phyloP scores from a whole-genome alignment of 2,329 filamentous ascomycete genomes.

The Neofusicoccum laricinum region DNA sequence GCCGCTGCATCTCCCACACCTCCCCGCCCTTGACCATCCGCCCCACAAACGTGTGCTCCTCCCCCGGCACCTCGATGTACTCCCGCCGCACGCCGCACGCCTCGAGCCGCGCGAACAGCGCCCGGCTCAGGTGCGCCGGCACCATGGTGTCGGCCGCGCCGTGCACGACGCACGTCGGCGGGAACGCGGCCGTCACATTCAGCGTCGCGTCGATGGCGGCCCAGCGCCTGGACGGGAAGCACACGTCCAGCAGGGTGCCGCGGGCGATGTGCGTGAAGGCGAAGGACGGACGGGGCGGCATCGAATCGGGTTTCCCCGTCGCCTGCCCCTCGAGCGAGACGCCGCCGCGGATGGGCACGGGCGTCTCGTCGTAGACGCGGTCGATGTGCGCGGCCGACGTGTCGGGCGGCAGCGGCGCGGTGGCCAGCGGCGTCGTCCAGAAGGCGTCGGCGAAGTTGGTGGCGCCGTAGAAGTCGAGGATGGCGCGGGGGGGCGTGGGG shows the following conservation, averaged over 20 bases:
- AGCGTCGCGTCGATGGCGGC: conserved; percentile 33
- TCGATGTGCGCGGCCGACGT: conserved; percentile 32
- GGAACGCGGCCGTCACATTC: conserved; percentile 30
- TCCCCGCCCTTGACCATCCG: conserved; percentile 40
- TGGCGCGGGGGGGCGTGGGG: neutral
- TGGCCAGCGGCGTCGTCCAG: conserved; percentile 36
- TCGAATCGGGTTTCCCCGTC: too few relatives aligned
- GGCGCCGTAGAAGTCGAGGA: conserved; percentile 35
- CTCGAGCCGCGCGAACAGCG: conserved; percentile 26
- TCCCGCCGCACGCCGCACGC: conserved; percentile 33
- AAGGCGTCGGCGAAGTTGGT: conserved; percentile 36
- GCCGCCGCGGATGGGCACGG: conserved; percentile 38
- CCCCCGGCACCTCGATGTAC: conserved; percentile 38
- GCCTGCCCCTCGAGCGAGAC: conserved; percentile 43
- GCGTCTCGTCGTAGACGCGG: conserved; percentile 35
- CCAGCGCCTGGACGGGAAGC: conserved; percentile 22
- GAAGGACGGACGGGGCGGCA: conserved; percentile 38
- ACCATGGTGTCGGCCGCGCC: conserved; percentile 41
- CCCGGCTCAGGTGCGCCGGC: conserved; percentile 34
- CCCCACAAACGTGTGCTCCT: conserved; percentile 45
- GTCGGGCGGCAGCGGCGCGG: conserved; percentile 19
- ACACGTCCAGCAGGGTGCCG: conserved; percentile 38
- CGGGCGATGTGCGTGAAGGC: conserved; percentile 42
- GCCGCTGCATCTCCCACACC: conserved; percentile 31
- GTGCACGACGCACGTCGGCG: conserved; percentile 44